Evolutionary conservation across 1,139 yeast species (phyloP).

Genomic region (Pichia norvegensis): DNA sequence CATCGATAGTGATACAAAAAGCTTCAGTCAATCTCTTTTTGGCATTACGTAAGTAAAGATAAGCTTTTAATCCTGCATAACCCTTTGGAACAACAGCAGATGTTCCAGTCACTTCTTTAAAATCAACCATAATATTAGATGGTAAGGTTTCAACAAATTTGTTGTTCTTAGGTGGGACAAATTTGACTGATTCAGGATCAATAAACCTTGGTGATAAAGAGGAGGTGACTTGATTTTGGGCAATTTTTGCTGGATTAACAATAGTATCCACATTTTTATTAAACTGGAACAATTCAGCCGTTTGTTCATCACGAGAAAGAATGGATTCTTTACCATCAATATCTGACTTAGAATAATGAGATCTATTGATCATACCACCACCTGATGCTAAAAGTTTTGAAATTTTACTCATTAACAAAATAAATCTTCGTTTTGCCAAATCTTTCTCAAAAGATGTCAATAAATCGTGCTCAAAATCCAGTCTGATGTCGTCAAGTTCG

Average conservation of each 20-base stretch:
- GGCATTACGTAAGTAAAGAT: slow-evolving; percentile 62
- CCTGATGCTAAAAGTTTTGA: slow-evolving; percentile 53
- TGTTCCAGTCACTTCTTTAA: slow-evolving; percentile 62
- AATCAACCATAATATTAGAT: slow-evolving; percentile 73
- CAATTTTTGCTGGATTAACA: slow-evolving; percentile 46
- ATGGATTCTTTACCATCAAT: slow-evolving; percentile 71
- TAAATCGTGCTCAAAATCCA: slow-evolving; percentile 48
- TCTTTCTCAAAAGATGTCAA: slow-evolving; percentile 53
- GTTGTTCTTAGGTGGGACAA: slow-evolving; percentile 40
- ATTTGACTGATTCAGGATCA: slow-evolving; percentile 32
- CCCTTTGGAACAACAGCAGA: slow-evolving; percentile 59
- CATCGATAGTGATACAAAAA: slow-evolving; percentile 60
- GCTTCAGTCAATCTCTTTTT: slow-evolving; percentile 70
- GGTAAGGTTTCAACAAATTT: slow-evolving; percentile 50
- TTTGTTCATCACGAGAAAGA: slow-evolving; percentile 50
- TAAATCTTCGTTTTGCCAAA: slow-evolving; percentile 51
- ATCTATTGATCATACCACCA: slow-evolving; percentile 29
- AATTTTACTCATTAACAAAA: slow-evolving; percentile 54
- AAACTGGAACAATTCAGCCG: slow-evolving; percentile 56
- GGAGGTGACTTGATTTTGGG: slow-evolving; percentile 60
- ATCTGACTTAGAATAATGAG: slow-evolving; percentile 36
- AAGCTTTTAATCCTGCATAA: slow-evolving; percentile 63
- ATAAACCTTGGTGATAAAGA: slow-evolving; percentile 74
- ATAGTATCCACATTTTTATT: slow-evolving; percentile 21
- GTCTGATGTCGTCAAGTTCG: slow-evolving; percentile 56